phyloP scores from a whole-genome alignment of 305 asterid species.

The Solanum hybrid region DNA sequence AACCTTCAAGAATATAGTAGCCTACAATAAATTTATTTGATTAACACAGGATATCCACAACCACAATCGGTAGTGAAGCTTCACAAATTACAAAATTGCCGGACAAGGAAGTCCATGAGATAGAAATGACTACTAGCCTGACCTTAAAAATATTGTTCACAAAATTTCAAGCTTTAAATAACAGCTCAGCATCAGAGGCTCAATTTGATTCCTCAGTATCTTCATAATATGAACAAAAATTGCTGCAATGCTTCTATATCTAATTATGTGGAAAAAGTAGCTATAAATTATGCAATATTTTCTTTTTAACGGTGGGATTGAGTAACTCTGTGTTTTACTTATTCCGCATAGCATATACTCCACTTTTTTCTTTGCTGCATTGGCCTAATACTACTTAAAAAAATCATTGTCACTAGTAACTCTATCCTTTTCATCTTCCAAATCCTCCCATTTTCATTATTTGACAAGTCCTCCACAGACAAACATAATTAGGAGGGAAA shows the following conservation, averaged over 20 bases:
- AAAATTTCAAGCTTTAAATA: background rate
- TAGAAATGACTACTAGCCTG: background rate
- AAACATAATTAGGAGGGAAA: background rate
- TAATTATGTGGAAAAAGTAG: background rate
- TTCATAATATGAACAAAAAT: background rate
- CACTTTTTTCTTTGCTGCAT: background rate
- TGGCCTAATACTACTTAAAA: background rate
- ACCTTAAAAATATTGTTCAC: background rate
- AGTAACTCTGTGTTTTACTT: background rate
- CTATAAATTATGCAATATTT: background rate
- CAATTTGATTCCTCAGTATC: background rate
- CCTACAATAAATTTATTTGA: background rate
- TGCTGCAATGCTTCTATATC: background rate
- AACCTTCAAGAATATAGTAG: background rate
- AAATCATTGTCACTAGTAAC: background rate
- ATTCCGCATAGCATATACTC: background rate
- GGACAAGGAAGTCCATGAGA: background rate
- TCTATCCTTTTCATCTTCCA: background rate
- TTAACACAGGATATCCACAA: background rate
- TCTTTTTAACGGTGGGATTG: background rate
- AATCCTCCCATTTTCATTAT: background rate
- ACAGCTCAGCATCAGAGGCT: background rate
- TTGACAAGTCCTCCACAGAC: background rate
- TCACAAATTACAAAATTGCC: background rate
- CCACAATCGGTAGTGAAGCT: background rate